Conservation (phyloP, 805 yeast species). For the Kluyveromyces nonfermentans region DNA sequence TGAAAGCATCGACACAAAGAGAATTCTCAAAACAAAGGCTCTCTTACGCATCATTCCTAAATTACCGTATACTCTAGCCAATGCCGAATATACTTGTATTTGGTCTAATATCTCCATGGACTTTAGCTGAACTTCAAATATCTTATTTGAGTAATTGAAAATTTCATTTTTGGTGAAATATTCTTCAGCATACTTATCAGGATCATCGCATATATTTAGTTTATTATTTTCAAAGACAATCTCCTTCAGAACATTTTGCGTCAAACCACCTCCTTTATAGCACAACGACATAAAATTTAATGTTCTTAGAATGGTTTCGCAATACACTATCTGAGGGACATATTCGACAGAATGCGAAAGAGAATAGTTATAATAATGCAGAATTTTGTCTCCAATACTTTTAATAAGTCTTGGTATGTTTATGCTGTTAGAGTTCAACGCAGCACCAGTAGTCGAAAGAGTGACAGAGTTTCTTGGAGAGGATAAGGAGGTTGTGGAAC, state of each 20-base stretch:
- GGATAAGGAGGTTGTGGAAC: conserved; percentile 26
- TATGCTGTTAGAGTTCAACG: conserved; percentile 16
- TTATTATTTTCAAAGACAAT: conserved; percentile 35
- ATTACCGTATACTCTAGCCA: conserved; percentile 55
- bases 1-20: conserved; percentile 45
- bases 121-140: conserved; percentile 37
- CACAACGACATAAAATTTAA: conserved; percentile 50
- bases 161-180: conserved; percentile 36
- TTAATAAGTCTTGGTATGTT: conserved; percentile 31
- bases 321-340: conserved; percentile 73
- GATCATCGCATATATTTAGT: background rate
- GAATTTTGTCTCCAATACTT: conserved; percentile 31
- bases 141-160: conserved; percentile 36
- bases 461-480: conserved; percentile 44
- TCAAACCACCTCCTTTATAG: conserved; percentile 41
- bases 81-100: conserved; percentile 50
- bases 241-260: conserved; percentile 32
- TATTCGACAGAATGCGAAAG: conserved; percentile 55
- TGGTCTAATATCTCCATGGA: conserved; percentile 44
- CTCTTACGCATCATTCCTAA: conserved; percentile 58
- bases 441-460: conserved; percentile 9
- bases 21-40: conserved; percentile 57
- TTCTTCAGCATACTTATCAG: conserved; percentile 4
- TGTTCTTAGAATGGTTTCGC: conserved; percentile 60
- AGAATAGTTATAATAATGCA: conserved; percentile 42